Percentiles rank a stretch among this genome's conserved stretches.
These are phyloP conservation scores for Phialocephala sp. DNA, from an alignment of 2,329 filamentous ascomycete species.

Conservation along the genomic window DNA sequence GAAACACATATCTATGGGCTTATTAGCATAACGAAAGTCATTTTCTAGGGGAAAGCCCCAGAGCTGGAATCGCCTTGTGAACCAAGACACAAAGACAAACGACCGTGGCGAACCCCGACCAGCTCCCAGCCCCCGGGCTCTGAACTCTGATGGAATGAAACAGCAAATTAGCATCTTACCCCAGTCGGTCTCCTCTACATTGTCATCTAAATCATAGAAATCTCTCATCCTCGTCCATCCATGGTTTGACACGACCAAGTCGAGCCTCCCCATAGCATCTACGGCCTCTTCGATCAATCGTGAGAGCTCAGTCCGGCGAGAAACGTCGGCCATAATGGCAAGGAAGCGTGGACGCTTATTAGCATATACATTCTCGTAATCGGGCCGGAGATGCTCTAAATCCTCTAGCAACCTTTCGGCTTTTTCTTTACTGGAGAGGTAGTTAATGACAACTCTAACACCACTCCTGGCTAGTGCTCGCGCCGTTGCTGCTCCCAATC, in stretches of 20 bases:
- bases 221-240: slow-evolving; percentile 57
- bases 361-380: slow-evolving; percentile 26
- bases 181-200: slow-evolving; percentile 63
- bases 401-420: slow-evolving; percentile 64
- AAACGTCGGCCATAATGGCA: slow-evolving; percentile 70
- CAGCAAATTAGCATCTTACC: background rate
- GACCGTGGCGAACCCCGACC: too few species aligned
- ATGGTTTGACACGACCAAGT: slow-evolving; percentile 79
- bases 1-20: slow-evolving; percentile 55
- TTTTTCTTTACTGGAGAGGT: slow-evolving; percentile 63
- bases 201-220: slow-evolving; percentile 56
- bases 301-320: slow-evolving; percentile 61
- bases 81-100: background rate
- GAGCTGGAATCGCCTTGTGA: background rate
- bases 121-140: background rate
- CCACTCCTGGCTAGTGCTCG: slow-evolving; percentile 72
- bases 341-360: slow-evolving; percentile 45
- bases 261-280: slow-evolving; percentile 69
- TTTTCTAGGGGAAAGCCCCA: background rate
- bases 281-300: slow-evolving; percentile 64
- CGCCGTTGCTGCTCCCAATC: slow-evolving; percentile 72
- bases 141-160: background rate
- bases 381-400: slow-evolving; percentile 57
- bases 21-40: background rate
- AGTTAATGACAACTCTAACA: slow-evolving; percentile 76